Conservation (phyloP, 2,329 filamentous ascomycete genomes). For the Leptographium lundbergii region DNA sequence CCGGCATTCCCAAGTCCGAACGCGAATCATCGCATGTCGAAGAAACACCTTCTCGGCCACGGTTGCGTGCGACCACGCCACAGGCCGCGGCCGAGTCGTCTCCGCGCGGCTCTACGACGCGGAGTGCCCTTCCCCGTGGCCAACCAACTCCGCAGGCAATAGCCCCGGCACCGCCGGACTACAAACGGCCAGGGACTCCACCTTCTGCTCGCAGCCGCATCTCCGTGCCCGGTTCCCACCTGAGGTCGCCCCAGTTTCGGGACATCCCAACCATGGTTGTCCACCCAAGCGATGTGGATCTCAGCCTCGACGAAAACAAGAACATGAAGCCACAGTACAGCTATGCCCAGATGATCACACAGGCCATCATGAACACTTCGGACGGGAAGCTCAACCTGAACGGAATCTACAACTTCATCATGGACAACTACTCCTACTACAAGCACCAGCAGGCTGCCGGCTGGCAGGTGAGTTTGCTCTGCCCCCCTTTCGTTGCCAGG, state of each 20-base stretch:
- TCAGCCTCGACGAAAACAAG: slow-evolving; percentile 71
- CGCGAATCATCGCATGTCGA: slow-evolving; percentile 4
- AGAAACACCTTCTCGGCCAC: slow-evolving; percentile 2
- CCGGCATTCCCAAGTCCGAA: slow-evolving; percentile 33
- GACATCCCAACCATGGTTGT: slow-evolving; percentile 29
- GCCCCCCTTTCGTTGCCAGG: not conserved
- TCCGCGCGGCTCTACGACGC: slow-evolving; percentile 13
- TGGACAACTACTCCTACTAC: slow-evolving; percentile 85
- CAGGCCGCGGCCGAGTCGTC: slow-evolving; percentile 13
- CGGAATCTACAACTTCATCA: slow-evolving; percentile 91
- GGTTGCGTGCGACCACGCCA: slow-evolving; percentile 10
- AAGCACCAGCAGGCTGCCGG: slow-evolving; percentile 62
- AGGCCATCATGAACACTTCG: slow-evolving; percentile 77
- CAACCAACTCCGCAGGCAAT: slow-evolving; percentile 33
- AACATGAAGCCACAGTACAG: slow-evolving; percentile 94
- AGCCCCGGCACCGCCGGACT: slow-evolving; percentile 47
- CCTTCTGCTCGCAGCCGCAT: slow-evolving; percentile 30
- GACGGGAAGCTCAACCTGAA: slow-evolving; percentile 84
- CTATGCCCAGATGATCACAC: slow-evolving; percentile 93
- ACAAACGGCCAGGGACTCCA: slow-evolving; percentile 49
- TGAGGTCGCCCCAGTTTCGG: slow-evolving; percentile 26
- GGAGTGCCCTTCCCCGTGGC: slow-evolving; percentile 16
- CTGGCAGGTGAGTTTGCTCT: slow-evolving; percentile 61
- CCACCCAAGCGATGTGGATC: slow-evolving; percentile 50
- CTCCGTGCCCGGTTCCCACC: slow-evolving; percentile 15